These are phyloP conservation scores for Vigna radiata DNA, from an alignment of 306 rosid species.

Conservation along the genomic window DNA sequence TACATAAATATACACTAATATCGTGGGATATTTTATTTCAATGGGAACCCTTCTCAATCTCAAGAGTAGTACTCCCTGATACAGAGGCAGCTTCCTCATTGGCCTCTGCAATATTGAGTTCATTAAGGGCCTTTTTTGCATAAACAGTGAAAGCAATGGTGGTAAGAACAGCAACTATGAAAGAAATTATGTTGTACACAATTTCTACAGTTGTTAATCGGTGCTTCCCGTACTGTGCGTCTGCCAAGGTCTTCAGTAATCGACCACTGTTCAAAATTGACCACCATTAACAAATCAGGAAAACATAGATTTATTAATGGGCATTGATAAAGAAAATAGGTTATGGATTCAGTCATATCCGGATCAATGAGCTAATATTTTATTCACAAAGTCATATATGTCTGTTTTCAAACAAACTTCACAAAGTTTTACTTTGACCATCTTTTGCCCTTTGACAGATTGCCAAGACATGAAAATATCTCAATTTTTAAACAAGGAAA, in stretches of 20 bases:
- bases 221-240: constrained; percentile 81
- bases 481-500: constrained; percentile 5
- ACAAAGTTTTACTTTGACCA: constrained; percentile 29
- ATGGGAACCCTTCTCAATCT: constrained; percentile 71
- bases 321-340: constrained; percentile 23
- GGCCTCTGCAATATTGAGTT: constrained; percentile 64
- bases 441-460: constrained; percentile 4
- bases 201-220: constrained; percentile 86
- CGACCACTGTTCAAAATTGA: constrained; percentile 73
- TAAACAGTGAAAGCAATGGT: constrained; percentile 84
- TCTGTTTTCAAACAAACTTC: constrained; percentile 26
- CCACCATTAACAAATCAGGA: constrained; percentile 25
- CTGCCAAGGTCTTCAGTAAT: constrained; percentile 77
- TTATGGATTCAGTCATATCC: constrained; percentile 23
- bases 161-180: constrained; percentile 77
- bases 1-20: constrained; percentile 37
- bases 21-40: constrained; percentile 43
- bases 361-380: constrained; percentile 30
- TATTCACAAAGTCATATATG: constrained; percentile 19
- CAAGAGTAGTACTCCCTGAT: constrained; percentile 51
- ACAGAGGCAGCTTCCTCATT: constrained; percentile 54
- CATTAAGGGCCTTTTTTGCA: constrained; percentile 76
- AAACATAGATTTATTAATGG: constrained; percentile 2
- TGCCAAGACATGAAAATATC: constrained; percentile 1
- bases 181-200: constrained; percentile 80